Percentiles rank a stretch among this genome's conserved stretches.
These are phyloP conservation scores for Vachellia collinsii DNA, from an alignment of 306 rosid genomes.

Conservation along the genomic window DNA sequence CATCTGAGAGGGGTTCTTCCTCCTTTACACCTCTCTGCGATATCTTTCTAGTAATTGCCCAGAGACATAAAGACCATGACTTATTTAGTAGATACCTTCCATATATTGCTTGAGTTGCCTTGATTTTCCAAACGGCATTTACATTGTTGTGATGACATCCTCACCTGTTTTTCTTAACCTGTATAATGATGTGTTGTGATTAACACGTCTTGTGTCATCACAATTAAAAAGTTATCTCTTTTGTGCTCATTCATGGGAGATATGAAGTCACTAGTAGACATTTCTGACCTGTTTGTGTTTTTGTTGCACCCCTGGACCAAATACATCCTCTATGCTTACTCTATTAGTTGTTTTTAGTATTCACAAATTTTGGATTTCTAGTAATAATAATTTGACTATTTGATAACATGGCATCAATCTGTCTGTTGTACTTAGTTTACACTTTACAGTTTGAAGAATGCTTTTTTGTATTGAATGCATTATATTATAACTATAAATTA, in stretches of 20 bases:
- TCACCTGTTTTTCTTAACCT: neutral
- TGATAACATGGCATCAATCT: neutral
- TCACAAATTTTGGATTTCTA: neutral
- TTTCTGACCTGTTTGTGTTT: neutral
- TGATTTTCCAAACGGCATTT: neutral
- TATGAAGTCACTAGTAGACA: neutral
- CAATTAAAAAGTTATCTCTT: neutral
- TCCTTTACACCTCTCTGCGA: neutral
- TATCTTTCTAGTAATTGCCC: neutral
- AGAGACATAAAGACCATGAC: neutral
- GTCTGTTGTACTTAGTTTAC: neutral
- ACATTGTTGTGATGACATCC: neutral
- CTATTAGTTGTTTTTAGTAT: neutral
- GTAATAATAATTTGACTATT: neutral
- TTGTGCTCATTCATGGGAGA: neutral
- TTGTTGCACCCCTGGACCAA: neutral
- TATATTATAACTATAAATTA: neutral
- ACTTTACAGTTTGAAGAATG: too few relatives aligned
- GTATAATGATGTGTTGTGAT: neutral
- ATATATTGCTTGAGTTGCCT: neutral
- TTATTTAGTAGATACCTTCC: neutral
- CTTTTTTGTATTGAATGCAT: neutral
- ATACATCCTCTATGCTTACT: neutral
- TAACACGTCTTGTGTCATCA: neutral
- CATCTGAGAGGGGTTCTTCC: neutral